Evolutionary conservation across 2,329 filamentous ascomycete species (phyloP).

Genomic region (Akanthomyces lecanii): DNA sequence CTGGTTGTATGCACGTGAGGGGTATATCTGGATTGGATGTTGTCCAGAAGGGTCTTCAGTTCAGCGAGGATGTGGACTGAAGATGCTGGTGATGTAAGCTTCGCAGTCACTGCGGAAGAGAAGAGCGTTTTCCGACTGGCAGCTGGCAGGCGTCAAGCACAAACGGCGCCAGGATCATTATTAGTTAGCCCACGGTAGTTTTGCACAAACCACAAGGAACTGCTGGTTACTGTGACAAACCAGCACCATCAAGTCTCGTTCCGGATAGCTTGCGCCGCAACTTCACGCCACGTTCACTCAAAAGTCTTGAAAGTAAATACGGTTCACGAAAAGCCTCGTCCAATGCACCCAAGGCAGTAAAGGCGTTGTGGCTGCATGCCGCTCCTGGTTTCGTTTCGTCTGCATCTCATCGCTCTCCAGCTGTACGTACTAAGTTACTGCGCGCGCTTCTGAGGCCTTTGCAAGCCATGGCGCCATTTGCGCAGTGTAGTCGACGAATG

Average conservation of each 20-base stretch:
- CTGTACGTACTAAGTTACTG: neutral
- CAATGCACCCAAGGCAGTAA: neutral
- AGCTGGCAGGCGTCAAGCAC: no score
- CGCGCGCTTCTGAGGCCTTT: neutral
- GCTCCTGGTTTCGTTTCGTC: constrained; percentile 1
- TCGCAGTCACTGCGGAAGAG: neutral
- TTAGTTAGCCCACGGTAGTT: neutral
- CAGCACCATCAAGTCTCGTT: neutral
- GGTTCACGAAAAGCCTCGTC: neutral
- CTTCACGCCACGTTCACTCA: neutral
- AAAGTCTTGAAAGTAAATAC: neutral
- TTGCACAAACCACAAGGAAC: neutral
- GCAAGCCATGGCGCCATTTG: neutral
- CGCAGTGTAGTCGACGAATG: neutral
- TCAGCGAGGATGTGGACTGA: neutral
- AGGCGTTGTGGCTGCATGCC: neutral
- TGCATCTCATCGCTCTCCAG: neutral
- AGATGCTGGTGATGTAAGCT: neutral
- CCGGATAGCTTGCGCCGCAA: neutral
- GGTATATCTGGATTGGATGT: neutral
- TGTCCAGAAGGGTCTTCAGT: neutral
- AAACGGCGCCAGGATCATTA: neutral
- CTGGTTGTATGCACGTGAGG: neutral
- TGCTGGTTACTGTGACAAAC: no score
- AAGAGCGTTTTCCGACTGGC: neutral